Conservation (phyloP, 441 rosid genomes). For the Euphorbia schlechtendalii region DNA sequence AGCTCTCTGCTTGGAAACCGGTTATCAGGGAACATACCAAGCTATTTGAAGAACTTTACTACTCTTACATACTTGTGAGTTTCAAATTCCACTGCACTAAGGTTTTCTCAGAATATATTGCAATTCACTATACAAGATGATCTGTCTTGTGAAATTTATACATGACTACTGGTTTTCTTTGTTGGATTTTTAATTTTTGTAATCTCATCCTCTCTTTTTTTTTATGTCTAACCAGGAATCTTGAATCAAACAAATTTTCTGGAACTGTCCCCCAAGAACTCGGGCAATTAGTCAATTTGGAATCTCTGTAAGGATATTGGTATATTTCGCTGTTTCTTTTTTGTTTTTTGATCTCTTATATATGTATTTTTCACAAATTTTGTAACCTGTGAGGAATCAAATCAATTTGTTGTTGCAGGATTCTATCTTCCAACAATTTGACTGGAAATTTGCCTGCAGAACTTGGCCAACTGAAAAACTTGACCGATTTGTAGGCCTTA, state of each 20-base stretch:
- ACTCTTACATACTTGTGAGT: slow-evolving; percentile 28
- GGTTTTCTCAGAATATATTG: too few relatives aligned
- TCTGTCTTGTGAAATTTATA: too few relatives aligned
- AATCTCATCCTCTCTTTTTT: too few relatives aligned
- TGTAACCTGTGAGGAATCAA: too few relatives aligned
- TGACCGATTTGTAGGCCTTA: slow-evolving; percentile 36
- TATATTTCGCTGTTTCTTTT: too few relatives aligned
- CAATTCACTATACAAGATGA: too few relatives aligned
- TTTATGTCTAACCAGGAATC: slow-evolving; percentile 36
- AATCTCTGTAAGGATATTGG: slow-evolving; percentile 39
- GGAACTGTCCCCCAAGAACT: slow-evolving; percentile 54
- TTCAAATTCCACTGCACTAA: too few relatives aligned
- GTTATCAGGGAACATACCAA: slow-evolving; percentile 33
- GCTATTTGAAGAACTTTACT: slow-evolving; percentile 28
- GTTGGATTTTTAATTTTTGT: too few relatives aligned
- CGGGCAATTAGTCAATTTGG: slow-evolving; percentile 44
- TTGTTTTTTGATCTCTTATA: too few relatives aligned
- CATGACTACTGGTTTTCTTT: too few relatives aligned
- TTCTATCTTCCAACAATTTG: slow-evolving; percentile 36
- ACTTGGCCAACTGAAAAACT: slow-evolving; percentile 29
- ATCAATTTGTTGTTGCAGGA: slow-evolving; percentile 22
- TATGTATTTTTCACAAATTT: too few relatives aligned
- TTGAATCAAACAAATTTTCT: slow-evolving; percentile 56
- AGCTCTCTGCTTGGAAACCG: slow-evolving; percentile 31
- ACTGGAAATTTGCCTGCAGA: slow-evolving; percentile 33